phyloP scores from a whole-genome alignment of 768 basidiomycete genomes.

The Dacryopinax spathularia region DNA sequence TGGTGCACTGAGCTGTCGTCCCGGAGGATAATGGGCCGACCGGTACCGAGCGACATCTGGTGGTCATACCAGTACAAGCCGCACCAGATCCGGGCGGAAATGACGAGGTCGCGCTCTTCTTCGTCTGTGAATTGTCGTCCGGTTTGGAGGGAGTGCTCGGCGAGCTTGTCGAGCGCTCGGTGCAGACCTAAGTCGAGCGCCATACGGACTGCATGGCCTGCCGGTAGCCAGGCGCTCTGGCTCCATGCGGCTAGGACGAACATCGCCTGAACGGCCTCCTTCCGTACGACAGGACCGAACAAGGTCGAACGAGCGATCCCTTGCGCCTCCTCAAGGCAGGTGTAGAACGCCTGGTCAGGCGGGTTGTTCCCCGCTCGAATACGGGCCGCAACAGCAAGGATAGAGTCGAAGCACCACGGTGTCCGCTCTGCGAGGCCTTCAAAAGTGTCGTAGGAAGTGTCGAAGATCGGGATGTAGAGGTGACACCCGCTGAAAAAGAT shows the following conservation, averaged over 20 bases:
- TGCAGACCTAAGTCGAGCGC: constrained; percentile 87
- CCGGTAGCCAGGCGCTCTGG: constrained; percentile 87
- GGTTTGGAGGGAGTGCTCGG: constrained; percentile 46
- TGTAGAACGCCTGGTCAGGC: constrained; percentile 72
- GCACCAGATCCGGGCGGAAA: constrained; percentile 86
- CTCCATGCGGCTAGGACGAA: constrained; percentile 84
- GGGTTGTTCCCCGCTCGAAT: constrained; percentile 79
- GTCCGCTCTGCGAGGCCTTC: constrained; percentile 83
- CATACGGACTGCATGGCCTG: constrained; percentile 94
- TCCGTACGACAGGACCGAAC: constrained; percentile 84
- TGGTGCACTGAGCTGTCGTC: constrained; percentile 80
- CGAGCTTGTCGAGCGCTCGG: constrained; percentile 80
- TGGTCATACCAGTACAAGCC: constrained; percentile 95
- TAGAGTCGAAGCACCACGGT: constrained; percentile 90
- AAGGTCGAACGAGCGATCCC: constrained; percentile 87
- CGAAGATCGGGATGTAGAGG: constrained; percentile 90
- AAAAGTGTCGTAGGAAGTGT: constrained; percentile 84
- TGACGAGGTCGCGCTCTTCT: constrained; percentile 71
- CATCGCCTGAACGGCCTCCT: constrained; percentile 94
- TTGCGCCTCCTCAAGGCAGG: constrained; percentile 86
- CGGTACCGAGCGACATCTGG: constrained; percentile 86
- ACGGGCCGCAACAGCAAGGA: constrained; percentile 82
- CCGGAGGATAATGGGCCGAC: constrained; percentile 75
- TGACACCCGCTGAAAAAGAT: constrained; percentile 96
- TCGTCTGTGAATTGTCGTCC: constrained; percentile 44